phyloP scores from a whole-genome alignment of 1,284 basidiomycete genomes.

The Rhodotorula sp. region DNA sequence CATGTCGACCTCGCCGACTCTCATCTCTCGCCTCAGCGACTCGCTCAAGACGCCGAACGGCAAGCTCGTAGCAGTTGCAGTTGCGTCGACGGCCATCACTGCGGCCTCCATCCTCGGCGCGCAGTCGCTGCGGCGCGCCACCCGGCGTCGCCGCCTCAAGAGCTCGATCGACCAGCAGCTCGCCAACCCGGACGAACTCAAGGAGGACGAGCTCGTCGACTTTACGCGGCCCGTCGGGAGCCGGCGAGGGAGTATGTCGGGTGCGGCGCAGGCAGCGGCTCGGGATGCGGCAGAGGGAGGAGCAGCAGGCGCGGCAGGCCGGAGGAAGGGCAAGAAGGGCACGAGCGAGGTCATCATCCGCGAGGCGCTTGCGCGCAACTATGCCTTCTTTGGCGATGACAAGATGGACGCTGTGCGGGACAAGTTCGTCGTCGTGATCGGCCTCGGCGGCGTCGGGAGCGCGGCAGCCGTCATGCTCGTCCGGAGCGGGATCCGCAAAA shows the following conservation, averaged over 20 bases:
- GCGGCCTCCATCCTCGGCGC: constrained; percentile 27
- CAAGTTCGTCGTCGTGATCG: constrained; percentile 81
- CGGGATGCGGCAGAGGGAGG: not conserved
- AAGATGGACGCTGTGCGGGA: constrained; percentile 77
- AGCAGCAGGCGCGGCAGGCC: not conserved
- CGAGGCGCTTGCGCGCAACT: constrained; percentile 84
- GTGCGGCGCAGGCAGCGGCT: not conserved
- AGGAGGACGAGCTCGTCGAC: constrained; percentile 32
- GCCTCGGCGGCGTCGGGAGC: constrained; percentile 87
- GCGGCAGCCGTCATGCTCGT: constrained; percentile 94
- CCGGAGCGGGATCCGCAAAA: constrained; percentile 57
- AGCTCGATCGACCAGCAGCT: constrained; percentile 12
- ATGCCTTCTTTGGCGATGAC: constrained; percentile 90
- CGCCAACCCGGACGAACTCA: not conserved
- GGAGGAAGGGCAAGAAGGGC: constrained; percentile 14
- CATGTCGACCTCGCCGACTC: constrained; percentile 1
- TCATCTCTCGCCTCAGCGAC: constrained; percentile 25
- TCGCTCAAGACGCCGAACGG: constrained; percentile 22
- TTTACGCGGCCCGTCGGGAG: constrained; percentile 26
- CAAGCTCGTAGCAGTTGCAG: constrained; percentile 27
- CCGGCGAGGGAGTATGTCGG: constrained; percentile 16
- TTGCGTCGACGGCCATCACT: constrained; percentile 29
- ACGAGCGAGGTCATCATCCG: constrained; percentile 50
- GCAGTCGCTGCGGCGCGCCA: constrained; percentile 24
- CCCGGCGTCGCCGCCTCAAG: constrained; percentile 16